Evolutionary conservation across 768 basidiomycete species (phyloP), one percentile per base, ranked within the genome.

Genomic region (Terana coerulea): DNA sequence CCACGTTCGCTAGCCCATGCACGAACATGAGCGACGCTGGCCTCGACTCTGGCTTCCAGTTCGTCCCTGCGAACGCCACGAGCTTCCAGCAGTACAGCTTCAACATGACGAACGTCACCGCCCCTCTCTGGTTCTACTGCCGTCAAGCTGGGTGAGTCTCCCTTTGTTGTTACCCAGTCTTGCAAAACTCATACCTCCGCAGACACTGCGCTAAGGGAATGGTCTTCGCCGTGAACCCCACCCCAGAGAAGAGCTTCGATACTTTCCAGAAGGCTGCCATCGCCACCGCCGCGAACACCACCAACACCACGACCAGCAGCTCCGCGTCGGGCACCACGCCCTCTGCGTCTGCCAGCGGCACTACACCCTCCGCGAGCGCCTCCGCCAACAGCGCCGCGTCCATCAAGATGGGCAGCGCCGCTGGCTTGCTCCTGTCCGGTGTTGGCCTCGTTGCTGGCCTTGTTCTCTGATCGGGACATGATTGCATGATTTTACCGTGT

Each of bases 71-170:
- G 12, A 57, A 64, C 28, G 62, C 62, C 24, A 63, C 74, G 9
- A 5, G 45, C 17, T 64, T 77, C 45, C 74, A 75, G 15, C 59
- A 70, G 29, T 80, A 72, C 71, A 75, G 64, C 44, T 67, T 81
- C 68, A 75, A 72, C 36, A 59, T 83, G 47, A 64, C 68, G 46
- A 68, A 79, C 60, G 64, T 69, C 15, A 65, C 71, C n/a, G 57
- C 69, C 2, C 79, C 83, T 10, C 64, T 81, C 22, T 85, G 81
- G 81, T 82, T 84, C 73, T 81, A 72, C 74, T 84, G 81, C 55
- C 72, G 69, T 15, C 80, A 83, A 64, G 71, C 68, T 1, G 58
- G 10, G 66, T 67, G 37, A 34, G 66, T 60, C 40, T 9, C n/a
- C 63, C 69, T 26, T 60, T 49, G 26, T 35, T 34, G 24, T 33